These are phyloP conservation scores for Rheum nobile DNA, from an alignment of 148 eudicot genomes.

Conservation along the genomic window DNA sequence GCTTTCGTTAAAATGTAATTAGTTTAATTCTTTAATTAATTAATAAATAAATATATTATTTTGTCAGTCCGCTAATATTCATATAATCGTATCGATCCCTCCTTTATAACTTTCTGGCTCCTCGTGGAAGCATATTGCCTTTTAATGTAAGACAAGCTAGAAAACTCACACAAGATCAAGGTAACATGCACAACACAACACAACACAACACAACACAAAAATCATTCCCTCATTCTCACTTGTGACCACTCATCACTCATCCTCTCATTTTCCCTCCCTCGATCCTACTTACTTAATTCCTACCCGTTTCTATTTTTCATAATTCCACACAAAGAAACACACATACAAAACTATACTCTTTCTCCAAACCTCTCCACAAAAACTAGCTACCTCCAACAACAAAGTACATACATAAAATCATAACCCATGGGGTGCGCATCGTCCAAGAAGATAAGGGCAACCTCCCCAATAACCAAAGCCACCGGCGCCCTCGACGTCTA, in stretches of 20 bases:
- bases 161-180: background rate
- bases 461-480: background rate
- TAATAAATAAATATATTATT: no score
- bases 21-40: no score
- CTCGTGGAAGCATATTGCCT: background rate
- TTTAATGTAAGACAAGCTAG: background rate
- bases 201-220: background rate
- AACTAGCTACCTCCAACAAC: background rate
- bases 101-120: no score
- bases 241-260: constrained; percentile 9
- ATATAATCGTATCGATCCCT: no score
- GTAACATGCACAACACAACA: no score
- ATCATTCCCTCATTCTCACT: background rate
- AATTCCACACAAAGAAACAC: background rate
- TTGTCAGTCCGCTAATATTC: no score
- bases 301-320: background rate
- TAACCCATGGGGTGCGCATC: constrained; percentile 79
- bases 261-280: background rate
- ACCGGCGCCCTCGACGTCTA: constrained; percentile 37
- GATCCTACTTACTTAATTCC: background rate
- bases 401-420: background rate
- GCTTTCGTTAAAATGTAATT: no score
- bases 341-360: background rate
- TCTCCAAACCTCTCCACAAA: background rate
- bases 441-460: constrained; percentile 49